Evolutionary conservation across 805 yeast species (phyloP), one percentile per base, ranked within the genome.

Genomic region (Candida loeiensis): DNA sequence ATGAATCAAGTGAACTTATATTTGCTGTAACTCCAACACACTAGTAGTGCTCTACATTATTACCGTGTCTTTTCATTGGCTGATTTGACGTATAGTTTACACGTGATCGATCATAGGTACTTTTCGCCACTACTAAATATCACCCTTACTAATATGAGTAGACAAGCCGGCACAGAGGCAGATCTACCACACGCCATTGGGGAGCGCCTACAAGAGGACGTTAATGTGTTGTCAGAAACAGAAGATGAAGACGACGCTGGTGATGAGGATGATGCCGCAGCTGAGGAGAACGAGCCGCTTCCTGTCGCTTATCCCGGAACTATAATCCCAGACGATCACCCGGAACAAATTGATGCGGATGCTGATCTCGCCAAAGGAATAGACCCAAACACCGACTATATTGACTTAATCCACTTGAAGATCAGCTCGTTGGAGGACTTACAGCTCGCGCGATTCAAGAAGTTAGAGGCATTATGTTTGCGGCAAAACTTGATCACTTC

Each of bases 401-500:
- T 86, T 25, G 88, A 83, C 38, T 62, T 87, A 46, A 69, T 83
- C 14, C 95, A 87, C 55, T 62, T 83, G 55, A 85, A 84, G 60
- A 78, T 87, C 29, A 54, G 67, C 7, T 74, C 84, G 0, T 52
- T 88, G 53, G 82, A 78, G 40, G 86, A 74, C 44, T 65, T 87
- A 48, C 67, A 76, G 22, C 61, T 87, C 34, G 58, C 55, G 11
- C 66, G 86, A 41, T 86, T 89, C 56, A 55, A 46, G 3, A 60
- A 76, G 20, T 64, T 89, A 44, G 80, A 76, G 48, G 56, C 69
- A 4, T 64, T 91, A 15, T 83, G 89, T 45, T 68, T 93, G 44
- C 76, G 99, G 56, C 95, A 89, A 54, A 93, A 93, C 59, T 66
- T 88, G 47, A 68, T 93, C 28, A 80, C 84, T 20, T 75, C 83